These are phyloP conservation scores for Wilcoxina mikolae DNA, from an alignment of 495 filamentous ascomycete genomes.

Conservation along the genomic window DNA sequence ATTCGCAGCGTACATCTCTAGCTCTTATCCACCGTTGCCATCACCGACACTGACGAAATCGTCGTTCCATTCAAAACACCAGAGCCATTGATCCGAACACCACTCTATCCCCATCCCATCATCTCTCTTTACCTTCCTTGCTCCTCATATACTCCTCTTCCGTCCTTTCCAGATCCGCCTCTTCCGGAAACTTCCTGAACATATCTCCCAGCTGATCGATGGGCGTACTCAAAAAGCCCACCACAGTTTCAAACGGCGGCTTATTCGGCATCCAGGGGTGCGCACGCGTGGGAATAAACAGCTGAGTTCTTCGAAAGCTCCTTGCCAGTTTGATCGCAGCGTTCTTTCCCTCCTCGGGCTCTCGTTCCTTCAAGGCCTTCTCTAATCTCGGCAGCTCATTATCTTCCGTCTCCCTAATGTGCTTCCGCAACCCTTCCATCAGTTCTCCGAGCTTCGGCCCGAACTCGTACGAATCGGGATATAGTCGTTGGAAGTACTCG, in stretches of 20 bases:
- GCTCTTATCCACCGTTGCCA: too few species aligned
- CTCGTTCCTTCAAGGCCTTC: slow-evolving; percentile 28
- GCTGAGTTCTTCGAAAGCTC: slow-evolving; percentile 46
- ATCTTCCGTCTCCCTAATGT: slow-evolving; percentile 47
- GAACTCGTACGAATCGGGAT: slow-evolving; percentile 36
- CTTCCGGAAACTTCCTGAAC: slow-evolving; percentile 36
- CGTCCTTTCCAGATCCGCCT: slow-evolving; percentile 7
- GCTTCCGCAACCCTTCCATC: slow-evolving; percentile 38
- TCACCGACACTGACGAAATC: too few species aligned
- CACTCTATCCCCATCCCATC: too few species aligned
- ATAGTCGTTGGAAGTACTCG: slow-evolving; percentile 46
- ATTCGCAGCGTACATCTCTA: too few species aligned
- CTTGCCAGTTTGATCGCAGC: too few species aligned
- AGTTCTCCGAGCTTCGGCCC: slow-evolving; percentile 37
- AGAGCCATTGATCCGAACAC: too few species aligned
- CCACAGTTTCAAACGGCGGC: slow-evolving; percentile 38
- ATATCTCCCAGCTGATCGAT: slow-evolving; percentile 38
- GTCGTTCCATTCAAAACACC: too few species aligned
- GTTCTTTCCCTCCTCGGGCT: slow-evolving; percentile 36
- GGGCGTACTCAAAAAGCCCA: slow-evolving; percentile 37
- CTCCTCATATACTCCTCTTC: not conserved
- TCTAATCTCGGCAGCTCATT: slow-evolving; percentile 45
- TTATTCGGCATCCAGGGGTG: slow-evolving; percentile 35
- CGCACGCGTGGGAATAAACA: slow-evolving; percentile 33
- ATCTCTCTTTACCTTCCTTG: not conserved